phyloP scores from a whole-genome alignment of 805 yeast species.

The Lachancea waltii region DNA sequence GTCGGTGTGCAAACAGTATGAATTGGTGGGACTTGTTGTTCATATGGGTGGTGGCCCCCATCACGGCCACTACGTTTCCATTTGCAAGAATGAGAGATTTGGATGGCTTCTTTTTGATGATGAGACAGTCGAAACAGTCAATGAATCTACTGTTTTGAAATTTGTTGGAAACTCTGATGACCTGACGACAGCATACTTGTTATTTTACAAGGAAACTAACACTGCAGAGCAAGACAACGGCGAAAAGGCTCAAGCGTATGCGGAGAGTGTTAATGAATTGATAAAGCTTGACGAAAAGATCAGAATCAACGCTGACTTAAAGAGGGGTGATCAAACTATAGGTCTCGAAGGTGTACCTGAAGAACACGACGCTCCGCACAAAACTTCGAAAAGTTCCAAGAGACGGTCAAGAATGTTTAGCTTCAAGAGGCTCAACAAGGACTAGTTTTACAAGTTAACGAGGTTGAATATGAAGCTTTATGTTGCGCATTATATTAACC shows the following conservation, averaged over 20 bases:
- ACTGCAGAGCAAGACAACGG: not conserved
- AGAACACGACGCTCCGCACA: constrained; percentile 4
- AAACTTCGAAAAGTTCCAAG: constrained; percentile 11
- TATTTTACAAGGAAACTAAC: constrained; percentile 66
- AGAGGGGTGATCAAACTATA: constrained; percentile 6
- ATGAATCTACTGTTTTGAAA: constrained; percentile 71
- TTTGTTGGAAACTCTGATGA: constrained; percentile 88
- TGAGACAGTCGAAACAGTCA: constrained; percentile 86
- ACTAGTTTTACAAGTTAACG: not conserved
- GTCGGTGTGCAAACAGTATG: constrained; percentile 53
- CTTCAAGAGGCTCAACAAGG: constrained; percentile 16
- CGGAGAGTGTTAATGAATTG: constrained; percentile 19
- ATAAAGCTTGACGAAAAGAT: constrained; percentile 22
- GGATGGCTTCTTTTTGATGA: constrained; percentile 96
- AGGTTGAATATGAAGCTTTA: not conserved
- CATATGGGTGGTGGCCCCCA: constrained; percentile 98
- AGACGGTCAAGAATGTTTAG: constrained; percentile 25
- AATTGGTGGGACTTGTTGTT: constrained; percentile 78
- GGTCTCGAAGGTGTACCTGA: constrained; percentile 14
- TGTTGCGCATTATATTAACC: constrained; percentile 3
- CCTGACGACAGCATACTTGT: constrained; percentile 83
- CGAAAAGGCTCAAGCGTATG: constrained; percentile 8
- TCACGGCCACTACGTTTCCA: constrained; percentile 91
- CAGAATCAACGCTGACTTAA: constrained; percentile 6
- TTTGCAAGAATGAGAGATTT: constrained; percentile 66